Evolutionary conservation across 176 grass and related monocot genomes (phyloP).

Genomic region (Oryza officinalis): DNA sequence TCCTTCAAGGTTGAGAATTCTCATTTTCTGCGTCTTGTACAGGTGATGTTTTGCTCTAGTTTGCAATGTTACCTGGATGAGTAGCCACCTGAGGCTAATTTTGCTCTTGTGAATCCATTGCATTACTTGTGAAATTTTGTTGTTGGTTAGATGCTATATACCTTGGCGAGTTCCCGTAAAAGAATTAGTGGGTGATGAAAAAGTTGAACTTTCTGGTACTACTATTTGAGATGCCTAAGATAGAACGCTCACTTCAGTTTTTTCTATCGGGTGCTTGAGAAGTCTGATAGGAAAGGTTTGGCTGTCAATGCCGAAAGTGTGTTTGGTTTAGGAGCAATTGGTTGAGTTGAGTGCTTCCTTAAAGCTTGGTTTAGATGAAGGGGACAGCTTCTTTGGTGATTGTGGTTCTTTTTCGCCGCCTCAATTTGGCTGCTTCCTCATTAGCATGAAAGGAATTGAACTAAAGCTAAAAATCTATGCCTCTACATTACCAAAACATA

Average conservation of each 20-base stretch:
- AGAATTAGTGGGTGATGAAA: not conserved
- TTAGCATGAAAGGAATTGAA: not conserved
- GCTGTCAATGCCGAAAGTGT: not conserved
- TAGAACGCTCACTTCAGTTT: not conserved
- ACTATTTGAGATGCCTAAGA: not conserved
- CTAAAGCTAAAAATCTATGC: not conserved
- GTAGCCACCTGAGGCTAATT: not conserved
- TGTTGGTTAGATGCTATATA: conserved; percentile 2
- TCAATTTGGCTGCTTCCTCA: not conserved
- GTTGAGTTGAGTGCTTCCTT: not conserved
- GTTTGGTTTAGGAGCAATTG: not conserved
- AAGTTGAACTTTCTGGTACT: not conserved
- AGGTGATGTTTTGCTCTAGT: conserved; percentile 39
- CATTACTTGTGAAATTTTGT: not conserved
- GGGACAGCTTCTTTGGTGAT: not conserved
- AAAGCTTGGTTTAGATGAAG: not conserved
- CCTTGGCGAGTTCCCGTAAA: not conserved
- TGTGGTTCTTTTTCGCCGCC: not conserved
- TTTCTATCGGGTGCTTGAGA: not conserved
- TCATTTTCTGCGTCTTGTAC: conserved; percentile 57
- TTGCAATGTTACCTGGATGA: not conserved
- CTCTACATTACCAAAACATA: not conserved
- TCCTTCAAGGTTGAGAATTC: conserved; percentile 52
- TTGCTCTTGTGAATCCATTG: not conserved
- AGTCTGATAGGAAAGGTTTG: not conserved